phyloP scores from a whole-genome alignment of 768 basidiomycete species.

The Phaffia tasmanica region DNA sequence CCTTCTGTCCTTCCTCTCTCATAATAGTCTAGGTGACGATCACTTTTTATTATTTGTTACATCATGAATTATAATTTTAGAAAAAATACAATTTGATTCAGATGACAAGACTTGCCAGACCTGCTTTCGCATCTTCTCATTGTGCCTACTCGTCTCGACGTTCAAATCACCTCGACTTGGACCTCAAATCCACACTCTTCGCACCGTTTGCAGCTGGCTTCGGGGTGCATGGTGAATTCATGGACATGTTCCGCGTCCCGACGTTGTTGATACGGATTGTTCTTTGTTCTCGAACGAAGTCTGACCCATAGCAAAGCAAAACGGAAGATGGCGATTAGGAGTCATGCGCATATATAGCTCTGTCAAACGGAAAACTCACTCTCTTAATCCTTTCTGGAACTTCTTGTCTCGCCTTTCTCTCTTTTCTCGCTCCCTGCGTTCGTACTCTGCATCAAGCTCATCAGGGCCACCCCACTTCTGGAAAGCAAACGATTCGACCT shows the following conservation, averaged over 20 bases:
- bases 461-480: conserved; percentile 96
- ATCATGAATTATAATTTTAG: no score
- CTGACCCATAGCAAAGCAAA: conserved; percentile 23
- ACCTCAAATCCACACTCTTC: conserved; percentile 82
- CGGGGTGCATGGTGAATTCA: conserved; percentile 54
- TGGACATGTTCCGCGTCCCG: conserved; percentile 84
- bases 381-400: conserved; percentile 78
- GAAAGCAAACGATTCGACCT: conserved; percentile 80
- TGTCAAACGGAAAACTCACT: conserved; percentile 37
- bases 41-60: no score
- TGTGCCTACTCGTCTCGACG: neutral
- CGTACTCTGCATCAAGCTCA: conserved; percentile 77
- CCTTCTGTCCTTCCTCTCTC: no score
- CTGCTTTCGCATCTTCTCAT: neutral
- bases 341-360: neutral
- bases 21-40: no score
- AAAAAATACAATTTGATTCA: no score
- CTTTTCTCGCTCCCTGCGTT: conserved; percentile 64
- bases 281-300: conserved; percentile 68
- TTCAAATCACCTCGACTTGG: conserved; percentile 69
- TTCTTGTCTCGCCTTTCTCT: conserved; percentile 85
- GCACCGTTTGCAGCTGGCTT: conserved; percentile 55
- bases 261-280: conserved; percentile 77
- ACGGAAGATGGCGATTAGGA: conserved; percentile 1
- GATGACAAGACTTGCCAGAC: no score